Conservation (phyloP, 345 rosid genomes). For the Schrenkiella parvula region DNA sequence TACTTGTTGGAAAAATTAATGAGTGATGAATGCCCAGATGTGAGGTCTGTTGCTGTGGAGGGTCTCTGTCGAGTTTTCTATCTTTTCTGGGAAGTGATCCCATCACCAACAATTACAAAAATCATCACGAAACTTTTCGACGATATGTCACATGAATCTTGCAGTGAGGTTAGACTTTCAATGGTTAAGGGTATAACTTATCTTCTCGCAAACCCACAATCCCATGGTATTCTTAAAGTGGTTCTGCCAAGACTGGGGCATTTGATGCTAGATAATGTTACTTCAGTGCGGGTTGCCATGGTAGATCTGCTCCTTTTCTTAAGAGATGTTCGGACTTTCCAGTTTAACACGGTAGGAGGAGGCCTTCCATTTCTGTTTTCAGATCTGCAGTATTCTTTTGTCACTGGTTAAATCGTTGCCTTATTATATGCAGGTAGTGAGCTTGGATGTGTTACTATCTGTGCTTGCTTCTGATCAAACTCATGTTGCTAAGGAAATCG, state of each 20-base stretch:
- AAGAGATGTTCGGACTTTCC: slow-evolving; percentile 64
- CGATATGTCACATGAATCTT: slow-evolving; percentile 68
- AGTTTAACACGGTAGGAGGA: slow-evolving; percentile 72
- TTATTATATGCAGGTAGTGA: slow-evolving; percentile 59
- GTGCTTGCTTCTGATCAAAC: slow-evolving; percentile 66
- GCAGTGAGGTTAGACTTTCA: slow-evolving; percentile 83
- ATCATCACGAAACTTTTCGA: slow-evolving; percentile 53
- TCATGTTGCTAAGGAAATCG: slow-evolving; percentile 69
- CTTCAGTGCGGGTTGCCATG: slow-evolving; percentile 59
- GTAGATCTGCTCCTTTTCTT: slow-evolving; percentile 74
- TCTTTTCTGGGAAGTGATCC: slow-evolving; percentile 92
- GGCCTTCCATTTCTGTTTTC: slow-evolving; percentile 3
- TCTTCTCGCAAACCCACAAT: slow-evolving; percentile 87
- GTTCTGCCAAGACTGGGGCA: slow-evolving; percentile 74
- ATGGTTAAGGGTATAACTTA: slow-evolving; percentile 71
- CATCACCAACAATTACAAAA: slow-evolving; percentile 78
- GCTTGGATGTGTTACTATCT: slow-evolving; percentile 55
- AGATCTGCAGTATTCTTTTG: background rate
- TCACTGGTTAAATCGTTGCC: slow-evolving; percentile 11
- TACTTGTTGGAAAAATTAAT: slow-evolving; percentile 74
- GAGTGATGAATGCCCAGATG: slow-evolving; percentile 80
- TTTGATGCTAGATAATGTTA: slow-evolving; percentile 56
- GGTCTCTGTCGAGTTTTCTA: slow-evolving; percentile 83
- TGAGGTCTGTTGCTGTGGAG: slow-evolving; percentile 92
- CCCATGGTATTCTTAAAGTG: slow-evolving; percentile 89